phyloP scores from a whole-genome alignment of 1,284 basidiomycete species.

The Amylostereum chailletii region DNA sequence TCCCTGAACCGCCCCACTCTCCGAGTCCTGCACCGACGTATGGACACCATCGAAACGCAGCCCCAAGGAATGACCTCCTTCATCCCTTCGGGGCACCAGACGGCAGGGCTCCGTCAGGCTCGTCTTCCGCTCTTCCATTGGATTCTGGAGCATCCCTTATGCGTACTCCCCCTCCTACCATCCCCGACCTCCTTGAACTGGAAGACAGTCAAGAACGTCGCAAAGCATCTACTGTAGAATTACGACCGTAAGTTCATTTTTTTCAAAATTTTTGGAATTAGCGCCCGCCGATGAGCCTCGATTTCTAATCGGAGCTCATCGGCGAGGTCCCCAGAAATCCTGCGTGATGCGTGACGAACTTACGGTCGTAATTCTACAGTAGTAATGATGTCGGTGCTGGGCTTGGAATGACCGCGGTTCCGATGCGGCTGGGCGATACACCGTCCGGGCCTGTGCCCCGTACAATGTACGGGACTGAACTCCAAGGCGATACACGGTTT shows the following conservation, averaged over 20 bases:
- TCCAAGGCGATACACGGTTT: constrained; percentile 66
- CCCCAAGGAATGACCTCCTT: constrained; percentile 17
- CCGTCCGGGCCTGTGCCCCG: constrained; percentile 34
- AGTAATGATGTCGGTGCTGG: constrained; percentile 20
- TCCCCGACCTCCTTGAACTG: constrained; percentile 11
- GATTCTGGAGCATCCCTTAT: constrained; percentile 13
- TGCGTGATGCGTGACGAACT: too few relatives aligned
- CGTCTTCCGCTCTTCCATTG: constrained; percentile 11
- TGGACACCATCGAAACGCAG: not conserved
- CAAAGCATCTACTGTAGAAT: constrained; percentile 11
- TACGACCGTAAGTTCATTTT: too few relatives aligned
- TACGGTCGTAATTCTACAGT: too few relatives aligned
- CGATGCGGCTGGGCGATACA: constrained; percentile 19
- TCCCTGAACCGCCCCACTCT: constrained; percentile 60
- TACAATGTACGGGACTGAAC: constrained; percentile 76
- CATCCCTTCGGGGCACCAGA: constrained; percentile 17
- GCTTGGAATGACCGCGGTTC: constrained; percentile 11
- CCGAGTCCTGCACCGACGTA: constrained; percentile 46
- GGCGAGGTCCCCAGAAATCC: too few relatives aligned
- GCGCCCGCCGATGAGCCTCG: too few relatives aligned
- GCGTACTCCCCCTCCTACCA: constrained; percentile 14
- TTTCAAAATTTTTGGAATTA: too few relatives aligned
- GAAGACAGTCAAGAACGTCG: constrained; percentile 6
- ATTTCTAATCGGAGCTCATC: too few relatives aligned
- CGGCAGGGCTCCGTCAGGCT: constrained; percentile 7